phyloP scores from a whole-genome alignment of 2,329 filamentous ascomycete species.

The Leptodontidium sp. region DNA sequence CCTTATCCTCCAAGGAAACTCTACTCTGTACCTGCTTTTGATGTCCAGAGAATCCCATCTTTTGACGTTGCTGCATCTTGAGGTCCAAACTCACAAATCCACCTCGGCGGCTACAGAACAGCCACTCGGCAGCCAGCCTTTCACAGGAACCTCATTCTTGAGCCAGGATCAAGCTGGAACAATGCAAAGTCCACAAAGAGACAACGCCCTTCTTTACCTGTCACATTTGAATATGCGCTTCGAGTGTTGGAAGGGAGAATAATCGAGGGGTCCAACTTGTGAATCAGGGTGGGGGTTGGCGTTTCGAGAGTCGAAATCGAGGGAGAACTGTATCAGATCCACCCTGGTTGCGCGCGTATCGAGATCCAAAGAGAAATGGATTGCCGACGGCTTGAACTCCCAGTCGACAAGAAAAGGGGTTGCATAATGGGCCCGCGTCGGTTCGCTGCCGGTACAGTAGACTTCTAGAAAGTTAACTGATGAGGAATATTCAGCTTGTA shows the following conservation, averaged over 20 bases:
- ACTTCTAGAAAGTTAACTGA: constrained; percentile 18
- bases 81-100: constrained; percentile 36
- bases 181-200: constrained; percentile 11
- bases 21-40: constrained; percentile 28
- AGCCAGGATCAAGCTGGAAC: constrained; percentile 31
- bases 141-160: constrained; percentile 13
- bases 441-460: not conserved
- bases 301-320: not conserved
- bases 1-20: not conserved
- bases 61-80: constrained; percentile 17
- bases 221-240: constrained; percentile 27
- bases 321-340: not conserved
- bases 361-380: not conserved
- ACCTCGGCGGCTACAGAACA: constrained; percentile 36
- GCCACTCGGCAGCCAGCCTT: constrained; percentile 33
- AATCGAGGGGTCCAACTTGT: not conserved
- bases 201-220: constrained; percentile 9
- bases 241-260: not conserved
- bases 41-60: constrained; percentile 6
- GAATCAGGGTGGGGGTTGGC: constrained; percentile 3
- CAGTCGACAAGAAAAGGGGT: constrained; percentile 6
- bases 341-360: not conserved
- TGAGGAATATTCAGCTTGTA: constrained; percentile 1
- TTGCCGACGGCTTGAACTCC: not conserved
- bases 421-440: constrained; percentile 21